Conservation (phyloP, 1,139 yeast species). For the Barnettozyma hawaiiensis region DNA sequence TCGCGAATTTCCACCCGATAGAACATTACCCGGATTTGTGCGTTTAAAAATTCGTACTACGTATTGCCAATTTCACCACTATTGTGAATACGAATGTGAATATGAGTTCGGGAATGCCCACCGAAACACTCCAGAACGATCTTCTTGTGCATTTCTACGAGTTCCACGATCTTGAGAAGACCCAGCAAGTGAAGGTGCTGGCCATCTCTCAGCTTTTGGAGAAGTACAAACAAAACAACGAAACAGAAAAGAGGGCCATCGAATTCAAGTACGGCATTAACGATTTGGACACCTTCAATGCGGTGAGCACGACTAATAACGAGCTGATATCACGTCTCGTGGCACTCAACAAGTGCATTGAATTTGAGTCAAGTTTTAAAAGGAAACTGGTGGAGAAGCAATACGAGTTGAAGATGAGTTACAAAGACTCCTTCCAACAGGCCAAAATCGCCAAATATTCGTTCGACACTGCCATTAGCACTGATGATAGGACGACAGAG, state of each 20-base stretch:
- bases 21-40: too few relatives aligned
- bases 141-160: constrained; percentile 12
- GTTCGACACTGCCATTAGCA: constrained; percentile 7
- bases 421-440: constrained; percentile 4
- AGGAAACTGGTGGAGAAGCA: constrained; percentile 16
- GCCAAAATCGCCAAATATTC: constrained; percentile 3
- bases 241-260: constrained; percentile 13
- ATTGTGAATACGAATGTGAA: too few relatives aligned
- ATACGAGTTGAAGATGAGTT: constrained; percentile 9
- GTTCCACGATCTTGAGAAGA: constrained; percentile 10
- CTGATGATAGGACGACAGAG: too few relatives aligned
- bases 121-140: constrained; percentile 5
- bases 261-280: constrained; percentile 18
- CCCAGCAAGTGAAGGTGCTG: constrained; percentile 14
- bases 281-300: constrained; percentile 5
- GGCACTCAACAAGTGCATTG: constrained; percentile 10
- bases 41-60: too few relatives aligned
- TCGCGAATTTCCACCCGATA: too few relatives aligned
- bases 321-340: constrained; percentile 3
- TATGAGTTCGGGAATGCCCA: background rate
- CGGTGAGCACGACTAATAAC: background rate
- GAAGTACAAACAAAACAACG: constrained; percentile 14
- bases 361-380: constrained; percentile 16
- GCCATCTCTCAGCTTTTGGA: constrained; percentile 15
- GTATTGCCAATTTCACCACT: too few relatives aligned